phyloP scores from a whole-genome alignment of 768 basidiomycete species.

The Astraeus odoratus region DNA sequence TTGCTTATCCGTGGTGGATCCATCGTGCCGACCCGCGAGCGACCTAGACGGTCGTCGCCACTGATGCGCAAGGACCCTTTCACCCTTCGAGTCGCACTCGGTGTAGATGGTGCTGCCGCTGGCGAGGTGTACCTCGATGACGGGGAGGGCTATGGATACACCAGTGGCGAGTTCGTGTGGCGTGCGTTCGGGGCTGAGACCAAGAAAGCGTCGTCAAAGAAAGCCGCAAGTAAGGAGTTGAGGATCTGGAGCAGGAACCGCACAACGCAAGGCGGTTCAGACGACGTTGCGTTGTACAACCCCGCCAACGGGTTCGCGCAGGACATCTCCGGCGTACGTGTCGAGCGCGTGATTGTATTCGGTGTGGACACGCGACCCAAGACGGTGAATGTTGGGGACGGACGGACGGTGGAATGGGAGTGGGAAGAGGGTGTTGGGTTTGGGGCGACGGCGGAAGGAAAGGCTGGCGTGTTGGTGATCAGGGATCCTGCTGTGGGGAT shows the following conservation, averaged over 20 bases:
- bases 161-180: constrained; percentile 78
- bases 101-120: constrained; percentile 46
- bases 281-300: constrained; percentile 43
- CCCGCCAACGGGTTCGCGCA: constrained; percentile 62
- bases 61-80: constrained; percentile 92
- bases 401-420: constrained; percentile 12
- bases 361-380: constrained; percentile 62
- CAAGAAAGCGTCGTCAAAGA: constrained; percentile 23
- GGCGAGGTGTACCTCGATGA: constrained; percentile 97
- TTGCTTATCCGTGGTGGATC: constrained; percentile 87
- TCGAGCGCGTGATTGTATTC: constrained; percentile 77
- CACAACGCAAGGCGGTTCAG: constrained; percentile 46
- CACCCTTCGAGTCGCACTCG: constrained; percentile 80
- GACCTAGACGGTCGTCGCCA: constrained; percentile 77
- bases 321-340: constrained; percentile 55
- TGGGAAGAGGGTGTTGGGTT: constrained; percentile 43
- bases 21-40: constrained; percentile 81
- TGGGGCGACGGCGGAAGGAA: constrained; percentile 50
- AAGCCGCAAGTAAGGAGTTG: constrained; percentile 31
- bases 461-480: constrained; percentile 64
- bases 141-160: constrained; percentile 74
- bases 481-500: constrained; percentile 64
- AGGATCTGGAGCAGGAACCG: constrained; percentile 48
- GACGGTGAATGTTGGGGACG: constrained; percentile 43
- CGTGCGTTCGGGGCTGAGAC: constrained; percentile 55